These are phyloP conservation scores for Rhododendron griersonianum DNA, from an alignment of 148 eudicot genomes.

Conservation along the genomic window DNA sequence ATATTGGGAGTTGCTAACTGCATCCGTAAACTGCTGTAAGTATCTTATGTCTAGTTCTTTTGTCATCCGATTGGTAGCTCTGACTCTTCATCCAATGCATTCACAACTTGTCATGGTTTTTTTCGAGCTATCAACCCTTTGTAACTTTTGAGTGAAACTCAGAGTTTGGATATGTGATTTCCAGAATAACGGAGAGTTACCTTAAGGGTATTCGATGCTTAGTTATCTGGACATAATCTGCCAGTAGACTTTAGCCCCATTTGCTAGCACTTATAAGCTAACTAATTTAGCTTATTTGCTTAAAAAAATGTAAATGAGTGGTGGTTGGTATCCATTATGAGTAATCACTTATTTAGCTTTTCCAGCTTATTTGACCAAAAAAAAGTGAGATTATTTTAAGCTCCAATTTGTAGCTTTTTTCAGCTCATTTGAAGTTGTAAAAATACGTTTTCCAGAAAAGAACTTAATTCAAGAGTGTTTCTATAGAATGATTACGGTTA, in stretches of 20 bases:
- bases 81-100: background rate
- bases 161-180: background rate
- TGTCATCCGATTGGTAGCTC: background rate
- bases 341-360: too few relatives aligned
- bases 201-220: background rate
- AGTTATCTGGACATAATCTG: constrained; percentile 4
- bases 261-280: background rate
- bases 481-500: too few relatives aligned
- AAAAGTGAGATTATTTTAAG: too few relatives aligned
- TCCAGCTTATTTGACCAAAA: too few relatives aligned
- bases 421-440: too few relatives aligned
- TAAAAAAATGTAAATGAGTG: too few relatives aligned
- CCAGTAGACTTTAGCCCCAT: background rate
- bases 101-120: background rate
- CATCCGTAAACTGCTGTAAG: background rate
- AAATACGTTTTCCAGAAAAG: too few relatives aligned
- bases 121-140: background rate
- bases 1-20: background rate
- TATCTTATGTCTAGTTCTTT: background rate
- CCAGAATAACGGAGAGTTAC: background rate
- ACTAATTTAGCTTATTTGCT: too few relatives aligned
- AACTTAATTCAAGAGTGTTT: too few relatives aligned
- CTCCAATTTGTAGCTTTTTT: too few relatives aligned
- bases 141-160: background rate
- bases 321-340: too few relatives aligned